Conservation (phyloP, 2,329 filamentous ascomycete species). For the Ophiobolus disseminans region DNA sequence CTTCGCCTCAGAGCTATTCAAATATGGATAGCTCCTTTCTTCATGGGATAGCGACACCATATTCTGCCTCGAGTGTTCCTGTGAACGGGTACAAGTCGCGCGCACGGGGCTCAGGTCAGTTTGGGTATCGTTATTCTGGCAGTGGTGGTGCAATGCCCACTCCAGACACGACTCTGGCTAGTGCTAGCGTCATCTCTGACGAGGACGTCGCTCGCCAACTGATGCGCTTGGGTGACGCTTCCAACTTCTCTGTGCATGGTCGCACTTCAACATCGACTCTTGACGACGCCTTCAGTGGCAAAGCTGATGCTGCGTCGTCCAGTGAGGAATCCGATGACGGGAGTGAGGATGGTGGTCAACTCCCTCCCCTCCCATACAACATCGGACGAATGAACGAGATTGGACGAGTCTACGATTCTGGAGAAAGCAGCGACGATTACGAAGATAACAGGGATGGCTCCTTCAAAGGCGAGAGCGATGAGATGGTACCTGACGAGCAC, state of each 20-base stretch:
- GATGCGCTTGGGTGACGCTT: slow-evolving; percentile 93
- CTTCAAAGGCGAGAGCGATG: slow-evolving; percentile 64
- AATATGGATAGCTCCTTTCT: slow-evolving; percentile 47
- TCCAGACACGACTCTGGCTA: slow-evolving; percentile 91
- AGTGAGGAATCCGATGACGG: slow-evolving; percentile 74
- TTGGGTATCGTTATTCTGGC: slow-evolving; percentile 51
- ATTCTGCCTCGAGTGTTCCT: slow-evolving; percentile 43
- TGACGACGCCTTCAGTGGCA: slow-evolving; percentile 91
- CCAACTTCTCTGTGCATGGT: slow-evolving; percentile 84
- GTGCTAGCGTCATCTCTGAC: slow-evolving; percentile 86
- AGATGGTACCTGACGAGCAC: slow-evolving; percentile 48
- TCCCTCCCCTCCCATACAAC: slow-evolving; percentile 47
- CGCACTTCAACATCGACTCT: slow-evolving; percentile 91
- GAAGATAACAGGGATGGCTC: slow-evolving; percentile 60
- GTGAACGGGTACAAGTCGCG: slow-evolving; percentile 44
- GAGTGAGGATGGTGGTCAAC: slow-evolving; percentile 63
- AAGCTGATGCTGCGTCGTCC: slow-evolving; percentile 69
- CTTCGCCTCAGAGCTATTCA: slow-evolving; percentile 80
- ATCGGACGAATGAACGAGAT: slow-evolving; percentile 27
- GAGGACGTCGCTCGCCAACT: slow-evolving; percentile 97
- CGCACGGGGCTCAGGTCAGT: slow-evolving; percentile 46
- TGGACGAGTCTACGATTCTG: slow-evolving; percentile 56
- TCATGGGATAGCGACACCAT: slow-evolving; percentile 47
- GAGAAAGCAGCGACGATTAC: slow-evolving; percentile 67
- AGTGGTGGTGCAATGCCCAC: slow-evolving; percentile 77